These are phyloP conservation scores for Amauroascus verrucosus DNA, from an alignment of 2,329 filamentous ascomycete species.

Conservation along the genomic window DNA sequence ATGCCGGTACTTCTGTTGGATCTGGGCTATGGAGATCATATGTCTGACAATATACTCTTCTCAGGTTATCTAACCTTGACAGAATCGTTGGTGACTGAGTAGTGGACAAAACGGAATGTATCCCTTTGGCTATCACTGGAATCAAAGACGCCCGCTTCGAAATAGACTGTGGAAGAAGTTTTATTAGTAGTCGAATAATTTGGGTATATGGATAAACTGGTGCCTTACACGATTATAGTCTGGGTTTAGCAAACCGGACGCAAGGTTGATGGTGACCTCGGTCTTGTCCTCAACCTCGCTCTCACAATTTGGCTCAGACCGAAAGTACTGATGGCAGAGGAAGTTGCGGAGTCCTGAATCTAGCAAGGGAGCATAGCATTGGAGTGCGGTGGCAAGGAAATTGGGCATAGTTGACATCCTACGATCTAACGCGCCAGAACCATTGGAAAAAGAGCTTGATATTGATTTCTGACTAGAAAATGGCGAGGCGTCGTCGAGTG, in stretches of 20 bases:
- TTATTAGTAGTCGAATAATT: background rate
- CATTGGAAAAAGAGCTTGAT: background rate
- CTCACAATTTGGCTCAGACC: background rate
- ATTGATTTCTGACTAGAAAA: slow-evolving; percentile 16
- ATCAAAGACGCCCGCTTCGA: slow-evolving; percentile 29
- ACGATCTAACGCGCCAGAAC: slow-evolving; percentile 8
- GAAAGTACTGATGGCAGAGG: slow-evolving; percentile 1
- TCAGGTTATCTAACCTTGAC: slow-evolving; percentile 15
- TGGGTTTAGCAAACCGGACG: slow-evolving; percentile 25
- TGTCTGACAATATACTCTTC: background rate
- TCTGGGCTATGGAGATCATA: background rate
- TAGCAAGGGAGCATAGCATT: slow-evolving; percentile 19
- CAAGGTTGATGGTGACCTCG: slow-evolving; percentile 19
- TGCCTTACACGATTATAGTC: slow-evolving; percentile 26
- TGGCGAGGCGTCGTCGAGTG: slow-evolving; percentile 15
- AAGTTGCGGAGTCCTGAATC: slow-evolving; percentile 22
- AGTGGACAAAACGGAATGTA: slow-evolving; percentile 25
- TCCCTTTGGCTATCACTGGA: slow-evolving; percentile 27
- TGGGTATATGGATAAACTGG: background rate
- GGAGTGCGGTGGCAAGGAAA: background rate
- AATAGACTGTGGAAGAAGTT: slow-evolving; percentile 23
- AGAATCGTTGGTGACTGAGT: slow-evolving; percentile 16
- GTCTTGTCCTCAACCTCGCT: slow-evolving; percentile 8
- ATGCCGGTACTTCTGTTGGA: background rate
- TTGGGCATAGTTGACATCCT: background rate